These are phyloP conservation scores for Penicillium sp. DNA, from an alignment of 2,329 filamentous ascomycete species.

Conservation along the genomic window DNA sequence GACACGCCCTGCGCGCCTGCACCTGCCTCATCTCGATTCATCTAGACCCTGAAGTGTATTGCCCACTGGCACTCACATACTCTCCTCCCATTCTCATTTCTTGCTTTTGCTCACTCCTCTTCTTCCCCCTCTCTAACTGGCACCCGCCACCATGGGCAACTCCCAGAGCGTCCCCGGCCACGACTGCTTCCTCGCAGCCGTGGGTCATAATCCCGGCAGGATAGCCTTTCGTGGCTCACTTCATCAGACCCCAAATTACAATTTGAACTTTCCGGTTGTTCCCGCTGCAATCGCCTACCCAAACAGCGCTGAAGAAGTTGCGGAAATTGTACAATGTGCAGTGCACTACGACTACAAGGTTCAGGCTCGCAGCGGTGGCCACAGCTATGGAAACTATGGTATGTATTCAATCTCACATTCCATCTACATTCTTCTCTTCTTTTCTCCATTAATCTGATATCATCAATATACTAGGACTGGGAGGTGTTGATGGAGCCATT, in stretches of 20 bases:
- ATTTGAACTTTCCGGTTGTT: conserved; percentile 29
- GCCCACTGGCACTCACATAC: neutral
- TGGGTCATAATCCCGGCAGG: conserved; percentile 18
- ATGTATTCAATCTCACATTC: conserved; percentile 18
- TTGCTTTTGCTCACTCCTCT: neutral
- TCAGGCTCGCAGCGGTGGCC: conserved; percentile 27
- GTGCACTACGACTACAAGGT: conserved; percentile 19
- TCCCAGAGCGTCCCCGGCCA: conserved; percentile 20
- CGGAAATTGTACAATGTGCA: conserved; percentile 24
- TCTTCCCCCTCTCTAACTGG: neutral
- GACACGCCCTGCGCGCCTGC: neutral
- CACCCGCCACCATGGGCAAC: conserved; percentile 19
- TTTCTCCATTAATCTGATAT: neutral
- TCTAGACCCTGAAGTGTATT: too few relatives aligned
- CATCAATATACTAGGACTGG: conserved; percentile 29
- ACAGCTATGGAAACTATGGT: conserved; percentile 48
- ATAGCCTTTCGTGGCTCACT: conserved; percentile 25
- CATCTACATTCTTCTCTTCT: neutral
- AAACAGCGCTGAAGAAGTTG: conserved; percentile 18
- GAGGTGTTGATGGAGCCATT: conserved; percentile 36
- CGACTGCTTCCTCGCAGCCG: conserved; percentile 27
- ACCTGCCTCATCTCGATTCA: neutral
- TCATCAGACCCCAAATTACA: conserved; percentile 27
- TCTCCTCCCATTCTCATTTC: neutral
- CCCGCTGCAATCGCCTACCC: conserved; percentile 25